Evolutionary conservation across 2,329 filamentous ascomycete genomes (phyloP).

Genomic region (Alternaria postmessia): DNA sequence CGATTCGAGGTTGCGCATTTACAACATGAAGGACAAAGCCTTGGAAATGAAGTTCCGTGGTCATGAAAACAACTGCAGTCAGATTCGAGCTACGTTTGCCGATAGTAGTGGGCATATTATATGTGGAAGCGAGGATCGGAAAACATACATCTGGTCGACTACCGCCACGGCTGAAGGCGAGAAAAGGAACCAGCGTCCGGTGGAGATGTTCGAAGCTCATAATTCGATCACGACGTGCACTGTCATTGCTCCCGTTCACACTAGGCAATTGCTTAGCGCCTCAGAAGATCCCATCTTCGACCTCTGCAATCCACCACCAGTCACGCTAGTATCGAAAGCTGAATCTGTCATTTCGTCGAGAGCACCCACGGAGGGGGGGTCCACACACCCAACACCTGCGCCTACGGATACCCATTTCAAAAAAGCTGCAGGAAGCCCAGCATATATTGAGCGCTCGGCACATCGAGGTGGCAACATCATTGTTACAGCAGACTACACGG

Average conservation of each 20-base stretch:
- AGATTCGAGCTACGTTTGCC: constrained; percentile 88
- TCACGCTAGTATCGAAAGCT: constrained; percentile 78
- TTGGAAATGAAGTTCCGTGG: constrained; percentile 91
- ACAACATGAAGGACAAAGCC: constrained; percentile 84
- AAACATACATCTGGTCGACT: constrained; percentile 88
- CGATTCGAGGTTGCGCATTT: constrained; percentile 89
- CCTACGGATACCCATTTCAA: constrained; percentile 48
- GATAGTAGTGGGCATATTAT: constrained; percentile 87
- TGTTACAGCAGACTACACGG: constrained; percentile 86
- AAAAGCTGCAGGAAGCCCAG: constrained; percentile 70
- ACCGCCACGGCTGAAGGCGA: constrained; percentile 67
- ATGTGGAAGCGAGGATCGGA: constrained; percentile 90
- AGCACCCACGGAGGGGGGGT: constrained; percentile 55
- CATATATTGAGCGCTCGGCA: constrained; percentile 76
- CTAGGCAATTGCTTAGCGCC: constrained; percentile 76
- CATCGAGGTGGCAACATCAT: constrained; percentile 90
- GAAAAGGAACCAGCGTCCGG: constrained; percentile 78
- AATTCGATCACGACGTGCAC: constrained; percentile 89
- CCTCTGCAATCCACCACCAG: constrained; percentile 91
- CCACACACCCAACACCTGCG: constrained; percentile 42
- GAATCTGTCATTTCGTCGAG: constrained; percentile 66
- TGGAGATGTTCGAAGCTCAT: constrained; percentile 92
- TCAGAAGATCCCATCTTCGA: constrained; percentile 96
- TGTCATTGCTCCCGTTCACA: constrained; percentile 80
- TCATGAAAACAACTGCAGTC: constrained; percentile 87